A percentile compares a stretch with the other conserved stretches of the same genome.
phyloP scores from a whole-genome alignment of 2,329 filamentous ascomycete species.

The Emydomyces testavorans region DNA sequence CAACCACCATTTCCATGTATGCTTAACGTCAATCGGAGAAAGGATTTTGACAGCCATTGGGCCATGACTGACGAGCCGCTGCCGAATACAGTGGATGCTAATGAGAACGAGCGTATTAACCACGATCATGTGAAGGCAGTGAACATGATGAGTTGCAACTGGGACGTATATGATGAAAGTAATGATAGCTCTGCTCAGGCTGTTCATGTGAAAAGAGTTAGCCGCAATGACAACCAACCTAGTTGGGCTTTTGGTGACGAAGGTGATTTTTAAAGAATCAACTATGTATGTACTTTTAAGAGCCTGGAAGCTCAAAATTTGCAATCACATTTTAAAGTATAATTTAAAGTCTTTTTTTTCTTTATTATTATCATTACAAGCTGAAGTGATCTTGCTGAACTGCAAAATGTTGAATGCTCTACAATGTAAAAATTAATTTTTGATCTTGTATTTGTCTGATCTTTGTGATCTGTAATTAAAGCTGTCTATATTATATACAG shows the following conservation, averaged over 20 bases:
- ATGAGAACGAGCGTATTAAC: conserved; percentile 4
- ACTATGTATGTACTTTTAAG: too few relatives aligned
- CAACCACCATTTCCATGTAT: conserved; percentile 50
- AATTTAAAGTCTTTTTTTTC: too few relatives aligned
- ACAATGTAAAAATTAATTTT: too few relatives aligned
- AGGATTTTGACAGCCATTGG: conserved; percentile 71
- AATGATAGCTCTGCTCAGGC: conserved; percentile 22
- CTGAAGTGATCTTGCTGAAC: too few relatives aligned
- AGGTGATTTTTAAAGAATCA: background rate
- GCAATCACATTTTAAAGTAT: too few relatives aligned
- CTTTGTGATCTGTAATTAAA: too few relatives aligned
- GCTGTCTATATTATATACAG: too few relatives aligned
- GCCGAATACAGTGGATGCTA: conserved; percentile 36
- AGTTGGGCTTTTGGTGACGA: conserved; percentile 37
- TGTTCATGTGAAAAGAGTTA: conserved; percentile 19
- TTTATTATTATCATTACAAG: too few relatives aligned
- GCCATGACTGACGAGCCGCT: conserved; percentile 52
- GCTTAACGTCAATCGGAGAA: conserved; percentile 58
- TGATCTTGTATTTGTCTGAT: too few relatives aligned
- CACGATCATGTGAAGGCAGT: conserved; percentile 54
- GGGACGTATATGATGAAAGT: conserved; percentile 35
- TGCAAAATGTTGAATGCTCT: too few relatives aligned
- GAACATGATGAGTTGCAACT: conserved; percentile 58
- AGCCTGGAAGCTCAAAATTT: too few relatives aligned
- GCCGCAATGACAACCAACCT: conserved; percentile 25